phyloP scores from a whole-genome alignment of 2,329 filamentous ascomycete species.

The Geosmithia flava region DNA sequence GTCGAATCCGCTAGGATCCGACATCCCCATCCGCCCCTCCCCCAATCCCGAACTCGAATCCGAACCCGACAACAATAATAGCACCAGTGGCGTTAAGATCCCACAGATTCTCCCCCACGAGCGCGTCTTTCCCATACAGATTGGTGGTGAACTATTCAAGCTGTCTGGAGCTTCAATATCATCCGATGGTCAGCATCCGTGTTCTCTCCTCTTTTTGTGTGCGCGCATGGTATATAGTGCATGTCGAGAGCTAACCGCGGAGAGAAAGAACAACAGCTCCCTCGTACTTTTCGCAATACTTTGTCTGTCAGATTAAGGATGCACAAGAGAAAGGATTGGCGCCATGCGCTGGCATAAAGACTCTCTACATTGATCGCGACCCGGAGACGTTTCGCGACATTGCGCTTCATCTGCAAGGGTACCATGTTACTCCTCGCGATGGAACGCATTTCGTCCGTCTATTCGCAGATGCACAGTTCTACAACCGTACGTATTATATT shows the following conservation, averaged over 20 bases:
- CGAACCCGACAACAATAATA: no score
- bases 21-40: no score
- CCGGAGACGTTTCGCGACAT: conserved; percentile 84
- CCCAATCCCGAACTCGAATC: no score
- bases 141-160: conserved; percentile 60
- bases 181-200: conserved; percentile 48
- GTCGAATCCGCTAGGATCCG: no score
- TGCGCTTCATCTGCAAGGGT: conserved; percentile 80
- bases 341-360: conserved; percentile 43
- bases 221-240: no score
- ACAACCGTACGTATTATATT: conserved; percentile 48
- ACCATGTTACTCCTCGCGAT: conserved; percentile 72
- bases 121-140: conserved; percentile 64
- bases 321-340: conserved; percentile 48
- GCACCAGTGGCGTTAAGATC: conserved; percentile 23
- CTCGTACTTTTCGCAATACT: conserved; percentile 94
- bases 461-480: conserved; percentile 93
- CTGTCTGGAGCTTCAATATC: conserved; percentile 62
- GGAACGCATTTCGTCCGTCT: conserved; percentile 81
- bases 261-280: conserved; percentile 46
- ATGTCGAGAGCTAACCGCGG: no score
- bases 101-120: conserved; percentile 52
- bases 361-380: conserved; percentile 91
- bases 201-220: conserved; percentile 6
- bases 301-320: conserved; percentile 64